Percentiles rank a stretch among this genome's conserved stretches.
phyloP scores from a whole-genome alignment of 1,284 basidiomycete species.

The Peniophora sp. region DNA sequence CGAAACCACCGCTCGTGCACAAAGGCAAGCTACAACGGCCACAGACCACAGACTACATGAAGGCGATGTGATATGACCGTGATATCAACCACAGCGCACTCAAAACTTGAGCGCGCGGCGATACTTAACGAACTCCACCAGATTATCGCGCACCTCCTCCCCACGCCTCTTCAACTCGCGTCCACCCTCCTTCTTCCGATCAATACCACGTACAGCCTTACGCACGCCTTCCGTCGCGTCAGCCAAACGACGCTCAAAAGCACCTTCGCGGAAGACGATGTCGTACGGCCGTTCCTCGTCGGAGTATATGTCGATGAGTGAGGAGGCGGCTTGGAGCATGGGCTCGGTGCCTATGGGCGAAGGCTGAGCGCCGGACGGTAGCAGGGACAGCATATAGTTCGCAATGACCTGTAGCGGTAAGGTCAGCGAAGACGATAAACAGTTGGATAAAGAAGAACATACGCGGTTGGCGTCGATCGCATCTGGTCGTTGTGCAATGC shows the following conservation, averaged over 20 bases:
- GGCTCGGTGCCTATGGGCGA: conserved; percentile 56
- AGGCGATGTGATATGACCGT: too few species aligned
- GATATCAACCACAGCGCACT: conserved; percentile 1
- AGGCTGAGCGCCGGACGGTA: conserved; percentile 31
- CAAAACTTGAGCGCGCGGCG: conserved; percentile 50
- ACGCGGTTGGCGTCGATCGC: conserved; percentile 69
- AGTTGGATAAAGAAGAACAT: conserved; percentile 13
- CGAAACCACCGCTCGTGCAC: too few species aligned
- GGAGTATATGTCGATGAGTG: conserved; percentile 90
- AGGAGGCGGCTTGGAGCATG: conserved; percentile 76
- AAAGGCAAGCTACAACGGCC: too few species aligned
- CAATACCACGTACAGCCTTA: conserved; percentile 35
- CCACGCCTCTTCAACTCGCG: conserved; percentile 42
- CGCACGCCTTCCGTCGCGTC: conserved; percentile 34
- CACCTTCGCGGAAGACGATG: conserved; percentile 60
- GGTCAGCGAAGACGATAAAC: not conserved
- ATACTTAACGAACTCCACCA: conserved; percentile 87
- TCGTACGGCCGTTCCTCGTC: conserved; percentile 86
- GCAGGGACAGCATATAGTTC: conserved; percentile 54
- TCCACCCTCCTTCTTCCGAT: conserved; percentile 29
- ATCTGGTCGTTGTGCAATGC: conserved; percentile 63
- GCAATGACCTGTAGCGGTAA: conserved; percentile 50
- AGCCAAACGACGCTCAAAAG: conserved; percentile 31
- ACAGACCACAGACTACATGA: too few species aligned
- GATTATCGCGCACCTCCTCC: conserved; percentile 75